These are phyloP conservation scores for Thielaviopsis punctulata DNA, from an alignment of 2,329 filamentous ascomycete genomes.

Conservation along the genomic window DNA sequence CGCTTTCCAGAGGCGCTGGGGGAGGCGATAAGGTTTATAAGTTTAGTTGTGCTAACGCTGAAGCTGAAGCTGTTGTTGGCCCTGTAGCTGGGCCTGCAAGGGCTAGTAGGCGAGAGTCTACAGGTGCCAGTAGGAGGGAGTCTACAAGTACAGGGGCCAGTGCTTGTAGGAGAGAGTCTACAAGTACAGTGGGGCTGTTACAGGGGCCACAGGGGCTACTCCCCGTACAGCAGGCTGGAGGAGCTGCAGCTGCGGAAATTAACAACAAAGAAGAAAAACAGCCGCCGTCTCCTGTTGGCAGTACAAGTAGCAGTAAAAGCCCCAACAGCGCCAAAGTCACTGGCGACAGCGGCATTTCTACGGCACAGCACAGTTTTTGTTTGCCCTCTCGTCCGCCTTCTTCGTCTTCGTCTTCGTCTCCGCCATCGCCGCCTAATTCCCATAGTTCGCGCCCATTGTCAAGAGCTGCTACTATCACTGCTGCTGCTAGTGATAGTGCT, in stretches of 20 bases:
- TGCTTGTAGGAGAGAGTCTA: neutral
- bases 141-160: neutral
- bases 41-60: neutral
- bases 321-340: neutral
- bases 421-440: neutral
- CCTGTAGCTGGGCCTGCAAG: neutral
- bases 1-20: neutral
- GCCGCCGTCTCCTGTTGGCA: too few species aligned
- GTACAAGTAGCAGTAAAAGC: neutral
- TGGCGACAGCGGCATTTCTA: neutral
- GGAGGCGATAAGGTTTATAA: too few species aligned
- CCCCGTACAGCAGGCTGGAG: neutral
- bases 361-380: neutral
- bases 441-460: neutral
- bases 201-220: neutral
- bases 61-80: neutral
- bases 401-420: neutral
- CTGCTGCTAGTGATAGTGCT: neutral
- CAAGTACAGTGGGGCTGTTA: neutral
- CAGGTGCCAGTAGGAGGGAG: neutral
- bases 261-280: neutral
- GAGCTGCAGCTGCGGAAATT: neutral
- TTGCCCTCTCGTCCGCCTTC: neutral
- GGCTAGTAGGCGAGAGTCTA: neutral
- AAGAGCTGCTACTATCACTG: neutral